Conservation (phyloP, 2,329 filamentous ascomycete species). For the Blastomyces emzantsi region DNA sequence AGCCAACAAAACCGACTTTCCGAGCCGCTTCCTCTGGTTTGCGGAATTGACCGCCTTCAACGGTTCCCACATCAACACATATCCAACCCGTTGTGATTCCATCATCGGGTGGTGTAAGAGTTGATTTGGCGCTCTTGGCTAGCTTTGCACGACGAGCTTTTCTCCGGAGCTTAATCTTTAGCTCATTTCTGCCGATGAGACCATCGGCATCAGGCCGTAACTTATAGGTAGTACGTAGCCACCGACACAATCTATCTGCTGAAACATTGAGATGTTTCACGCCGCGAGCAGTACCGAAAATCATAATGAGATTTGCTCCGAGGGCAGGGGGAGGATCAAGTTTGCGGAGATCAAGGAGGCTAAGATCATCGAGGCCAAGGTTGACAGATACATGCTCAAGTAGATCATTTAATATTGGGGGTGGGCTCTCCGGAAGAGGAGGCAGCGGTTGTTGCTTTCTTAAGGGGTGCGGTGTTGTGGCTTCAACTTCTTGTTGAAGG, state of each 20-base stretch:
- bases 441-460: constrained; percentile 51
- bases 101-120: constrained; percentile 57
- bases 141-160: constrained; percentile 74
- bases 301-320: constrained; percentile 82
- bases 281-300: constrained; percentile 82
- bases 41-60: constrained; percentile 44
- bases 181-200: constrained; percentile 76
- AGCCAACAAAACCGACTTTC: constrained; percentile 55
- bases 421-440: constrained; percentile 58
- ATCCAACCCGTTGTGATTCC: constrained; percentile 93
- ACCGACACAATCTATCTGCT: constrained; percentile 80
- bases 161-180: constrained; percentile 76
- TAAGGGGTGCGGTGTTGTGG: constrained; percentile 34
- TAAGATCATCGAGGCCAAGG: constrained; percentile 74
- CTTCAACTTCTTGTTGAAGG: constrained; percentile 51
- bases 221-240: constrained; percentile 64
- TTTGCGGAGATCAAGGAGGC: constrained; percentile 69
- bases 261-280: constrained; percentile 90
- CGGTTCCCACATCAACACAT: constrained; percentile 75
- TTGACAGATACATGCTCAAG: constrained; percentile 73
- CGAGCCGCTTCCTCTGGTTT: constrained; percentile 16
- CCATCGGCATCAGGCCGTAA: constrained; percentile 76
- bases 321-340: constrained; percentile 81
- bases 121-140: constrained; percentile 59
- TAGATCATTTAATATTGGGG: constrained; percentile 60